Conservation (phyloP, 2,329 filamentous ascomycete genomes). For the Nigrospora sphaerica region DNA sequence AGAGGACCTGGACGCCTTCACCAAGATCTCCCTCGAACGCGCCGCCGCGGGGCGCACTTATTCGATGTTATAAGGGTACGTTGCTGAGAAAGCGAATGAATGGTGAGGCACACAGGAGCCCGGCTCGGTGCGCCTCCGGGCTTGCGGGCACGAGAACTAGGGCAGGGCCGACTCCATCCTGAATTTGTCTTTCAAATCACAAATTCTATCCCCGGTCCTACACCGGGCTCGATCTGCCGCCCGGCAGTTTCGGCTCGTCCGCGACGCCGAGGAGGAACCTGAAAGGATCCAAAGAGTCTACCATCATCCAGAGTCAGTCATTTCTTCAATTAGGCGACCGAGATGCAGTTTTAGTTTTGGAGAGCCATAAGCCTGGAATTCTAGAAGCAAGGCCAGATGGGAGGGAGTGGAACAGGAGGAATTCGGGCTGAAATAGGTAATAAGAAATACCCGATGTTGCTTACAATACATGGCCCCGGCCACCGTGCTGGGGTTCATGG, state of each 20-base stretch:
- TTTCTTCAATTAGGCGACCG: no score
- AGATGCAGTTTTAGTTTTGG: no score
- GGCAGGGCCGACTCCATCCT: no score
- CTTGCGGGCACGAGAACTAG: no score
- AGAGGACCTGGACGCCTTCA: conserved; percentile 53
- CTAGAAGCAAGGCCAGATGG: no score
- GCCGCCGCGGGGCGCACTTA: conserved; percentile 13
- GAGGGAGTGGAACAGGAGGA: no score
- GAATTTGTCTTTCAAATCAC: background rate
- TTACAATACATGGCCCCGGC: conserved; percentile 38
- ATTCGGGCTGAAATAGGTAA: no score
- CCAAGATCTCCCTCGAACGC: conserved; percentile 35
- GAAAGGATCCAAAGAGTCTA: conserved; percentile 18
- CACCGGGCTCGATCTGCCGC: conserved; percentile 5
- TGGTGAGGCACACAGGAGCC: background rate
- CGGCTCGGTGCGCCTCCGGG: background rate
- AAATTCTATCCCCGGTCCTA: background rate
- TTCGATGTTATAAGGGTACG: background rate
- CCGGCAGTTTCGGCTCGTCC: conserved; percentile 6
- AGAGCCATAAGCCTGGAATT: no score
- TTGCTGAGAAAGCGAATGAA: background rate
- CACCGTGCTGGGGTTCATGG: conserved; percentile 38
- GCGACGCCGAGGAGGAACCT: conserved; percentile 1
- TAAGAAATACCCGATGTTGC: no score
- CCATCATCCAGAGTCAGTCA: no score